Conservation (phyloP, 2,329 filamentous ascomycete genomes). For the Fusarium luffae region DNA sequence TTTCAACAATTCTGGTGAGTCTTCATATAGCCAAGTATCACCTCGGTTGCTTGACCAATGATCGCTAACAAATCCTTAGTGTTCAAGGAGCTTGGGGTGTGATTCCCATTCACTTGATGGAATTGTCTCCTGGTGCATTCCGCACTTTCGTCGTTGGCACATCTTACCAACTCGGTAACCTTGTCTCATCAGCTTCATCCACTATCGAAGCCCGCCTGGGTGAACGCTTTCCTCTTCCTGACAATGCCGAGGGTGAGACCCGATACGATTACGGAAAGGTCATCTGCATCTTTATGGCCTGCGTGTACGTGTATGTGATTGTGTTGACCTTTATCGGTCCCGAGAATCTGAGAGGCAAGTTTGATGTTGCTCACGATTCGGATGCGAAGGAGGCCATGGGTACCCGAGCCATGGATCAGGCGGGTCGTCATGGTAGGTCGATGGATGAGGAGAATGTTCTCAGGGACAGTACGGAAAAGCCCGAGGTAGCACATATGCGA, state of each 20-base stretch:
- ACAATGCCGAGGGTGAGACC: constrained; percentile 58
- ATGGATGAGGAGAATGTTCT: constrained; percentile 35
- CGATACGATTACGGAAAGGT: constrained; percentile 83
- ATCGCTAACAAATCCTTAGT: constrained; percentile 51
- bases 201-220: constrained; percentile 83
- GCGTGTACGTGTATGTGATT: constrained; percentile 75
- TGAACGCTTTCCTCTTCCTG: constrained; percentile 76
- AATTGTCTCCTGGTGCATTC: constrained; percentile 77
- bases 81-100: constrained; percentile 82
- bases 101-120: constrained; percentile 82
- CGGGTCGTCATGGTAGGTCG: constrained; percentile 7
- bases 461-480: constrained; percentile 22
- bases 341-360: constrained; percentile 63
- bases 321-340: constrained; percentile 72
- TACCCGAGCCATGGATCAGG: constrained; percentile 48
- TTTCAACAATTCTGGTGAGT: constrained; percentile 74
- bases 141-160: constrained; percentile 80
- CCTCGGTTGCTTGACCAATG: neutral
- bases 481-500: constrained; percentile 18
- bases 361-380: constrained; percentile 61
- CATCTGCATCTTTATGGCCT: constrained; percentile 92
- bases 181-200: constrained; percentile 74
- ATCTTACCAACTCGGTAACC: constrained; percentile 81
- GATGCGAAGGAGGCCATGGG: constrained; percentile 61
- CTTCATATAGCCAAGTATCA: neutral